phyloP scores from a whole-genome alignment of 2,329 filamentous ascomycete species.

The Didymella arachidicola region DNA sequence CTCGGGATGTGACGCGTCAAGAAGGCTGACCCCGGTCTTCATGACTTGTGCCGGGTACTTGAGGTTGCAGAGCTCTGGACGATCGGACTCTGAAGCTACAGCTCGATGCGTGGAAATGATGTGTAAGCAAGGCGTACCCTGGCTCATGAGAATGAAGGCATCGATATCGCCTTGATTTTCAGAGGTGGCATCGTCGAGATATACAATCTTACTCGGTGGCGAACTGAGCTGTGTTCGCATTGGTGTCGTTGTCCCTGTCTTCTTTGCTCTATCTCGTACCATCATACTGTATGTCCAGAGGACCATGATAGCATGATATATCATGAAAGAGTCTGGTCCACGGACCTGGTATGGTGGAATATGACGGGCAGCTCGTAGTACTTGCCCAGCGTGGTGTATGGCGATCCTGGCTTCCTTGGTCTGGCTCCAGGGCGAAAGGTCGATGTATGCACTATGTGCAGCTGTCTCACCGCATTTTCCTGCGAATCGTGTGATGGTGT shows the following conservation, averaged over 20 bases:
- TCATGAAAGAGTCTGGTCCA: conserved; percentile 29
- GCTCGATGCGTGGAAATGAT: conserved; percentile 9
- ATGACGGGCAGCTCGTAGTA: conserved; percentile 23
- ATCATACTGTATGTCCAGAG: conserved; percentile 40
- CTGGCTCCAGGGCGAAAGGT: conserved; percentile 63
- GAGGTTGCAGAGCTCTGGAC: conserved; percentile 22
- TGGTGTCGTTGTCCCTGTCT: conserved; percentile 23
- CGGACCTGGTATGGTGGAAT: conserved; percentile 31
- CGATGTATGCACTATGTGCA: conserved; percentile 65
- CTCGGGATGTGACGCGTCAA: conserved; percentile 29
- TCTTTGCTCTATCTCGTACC: conserved; percentile 25
- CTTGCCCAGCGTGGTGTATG: conserved; percentile 31
- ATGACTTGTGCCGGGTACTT: conserved; percentile 28
- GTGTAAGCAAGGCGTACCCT: conserved; percentile 22
- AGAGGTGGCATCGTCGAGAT: conserved; percentile 20
- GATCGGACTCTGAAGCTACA: not conserved
- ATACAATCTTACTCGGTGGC: conserved; percentile 7
- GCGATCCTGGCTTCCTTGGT: conserved; percentile 31
- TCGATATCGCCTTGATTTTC: conserved; percentile 21
- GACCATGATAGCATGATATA: conserved; percentile 35
- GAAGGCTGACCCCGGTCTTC: conserved; percentile 25
- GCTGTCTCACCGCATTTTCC: conserved; percentile 71
- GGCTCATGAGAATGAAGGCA: conserved; percentile 21
- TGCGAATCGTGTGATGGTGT: conserved; percentile 68
- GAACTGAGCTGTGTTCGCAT: not conserved